These are phyloP conservation scores for Geum urbanum DNA, from an alignment of 306 rosid genomes.

Conservation along the genomic window DNA sequence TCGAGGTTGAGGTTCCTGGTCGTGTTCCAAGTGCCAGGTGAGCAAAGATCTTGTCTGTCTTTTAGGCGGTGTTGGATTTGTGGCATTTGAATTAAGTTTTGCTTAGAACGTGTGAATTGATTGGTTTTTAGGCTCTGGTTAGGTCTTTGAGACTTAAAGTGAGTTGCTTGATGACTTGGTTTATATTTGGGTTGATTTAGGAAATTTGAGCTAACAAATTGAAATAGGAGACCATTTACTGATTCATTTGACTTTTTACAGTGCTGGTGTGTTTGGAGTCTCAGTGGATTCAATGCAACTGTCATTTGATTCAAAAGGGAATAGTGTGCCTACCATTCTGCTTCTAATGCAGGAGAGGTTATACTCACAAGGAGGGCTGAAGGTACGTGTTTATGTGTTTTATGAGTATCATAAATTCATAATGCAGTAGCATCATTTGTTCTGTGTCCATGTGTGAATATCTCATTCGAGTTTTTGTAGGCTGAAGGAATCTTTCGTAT, in stretches of 20 bases:
- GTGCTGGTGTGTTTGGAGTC: constrained; percentile 89
- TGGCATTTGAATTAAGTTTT: constrained; percentile 25
- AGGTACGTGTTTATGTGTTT: constrained; percentile 42
- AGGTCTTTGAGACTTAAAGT: constrained; percentile 1
- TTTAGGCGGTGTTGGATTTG: constrained; percentile 1
- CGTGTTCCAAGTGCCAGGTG: constrained; percentile 98
- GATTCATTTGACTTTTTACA: constrained; percentile 23
- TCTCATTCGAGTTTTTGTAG: constrained; percentile 31
- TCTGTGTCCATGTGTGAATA: not conserved
- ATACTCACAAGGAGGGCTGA: constrained; percentile 77
- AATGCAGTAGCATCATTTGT: not conserved
- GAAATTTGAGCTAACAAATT: not conserved
- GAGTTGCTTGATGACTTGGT: constrained; percentile 4
- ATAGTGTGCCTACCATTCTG: constrained; percentile 84
- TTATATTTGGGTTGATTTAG: not conserved
- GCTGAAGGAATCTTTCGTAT: constrained; percentile 91
- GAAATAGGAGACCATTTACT: not conserved
- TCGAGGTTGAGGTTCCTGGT: constrained; percentile 79
- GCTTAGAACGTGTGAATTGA: constrained; percentile 13
- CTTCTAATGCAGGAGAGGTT: constrained; percentile 91
- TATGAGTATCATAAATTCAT: not conserved
- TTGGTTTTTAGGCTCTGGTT: not conserved
- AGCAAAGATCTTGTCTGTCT: not conserved
- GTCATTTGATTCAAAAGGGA: constrained; percentile 78
- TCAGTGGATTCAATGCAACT: constrained; percentile 97